Evolutionary conservation across 345 rosid species (phyloP).

Genomic region (Schrenkiella parvula): DNA sequence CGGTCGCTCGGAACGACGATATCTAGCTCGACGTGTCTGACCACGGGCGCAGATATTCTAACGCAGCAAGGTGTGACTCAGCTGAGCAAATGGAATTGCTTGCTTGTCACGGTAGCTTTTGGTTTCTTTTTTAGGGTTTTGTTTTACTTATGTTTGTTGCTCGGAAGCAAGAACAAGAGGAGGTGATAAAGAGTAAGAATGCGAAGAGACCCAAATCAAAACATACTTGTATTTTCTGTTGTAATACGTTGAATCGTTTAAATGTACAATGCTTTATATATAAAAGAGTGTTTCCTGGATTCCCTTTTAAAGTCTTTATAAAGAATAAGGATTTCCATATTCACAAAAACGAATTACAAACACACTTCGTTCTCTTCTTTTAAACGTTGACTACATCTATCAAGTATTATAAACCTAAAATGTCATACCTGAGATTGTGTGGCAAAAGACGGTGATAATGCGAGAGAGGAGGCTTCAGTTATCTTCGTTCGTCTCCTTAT

Average conservation of each 20-base stretch:
- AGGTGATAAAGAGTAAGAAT: slow-evolving; percentile 33
- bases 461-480: background rate
- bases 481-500: slow-evolving; percentile 13
- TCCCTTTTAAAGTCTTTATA: slow-evolving; percentile 1
- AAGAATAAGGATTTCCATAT: slow-evolving; percentile 17
- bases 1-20: slow-evolving; percentile 51
- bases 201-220: background rate
- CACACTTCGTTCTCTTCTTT: background rate
- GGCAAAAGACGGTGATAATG: background rate
- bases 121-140: slow-evolving; percentile 83
- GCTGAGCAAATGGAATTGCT: slow-evolving; percentile 74
- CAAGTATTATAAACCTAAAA: slow-evolving; percentile 26
- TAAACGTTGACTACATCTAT: slow-evolving; percentile 14
- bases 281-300: slow-evolving; percentile 1
- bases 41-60: slow-evolving; percentile 66
- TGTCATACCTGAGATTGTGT: slow-evolving; percentile 30
- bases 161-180: slow-evolving; percentile 93
- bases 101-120: slow-evolving; percentile 77
- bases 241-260: slow-evolving; percentile 10
- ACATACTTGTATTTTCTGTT: slow-evolving; percentile 12
- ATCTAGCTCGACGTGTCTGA: slow-evolving; percentile 73
- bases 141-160: slow-evolving; percentile 69
- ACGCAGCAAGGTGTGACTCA: slow-evolving; percentile 66
- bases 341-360: slow-evolving; percentile 29
- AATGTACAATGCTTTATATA: background rate